Percentiles rank a stretch among this genome's conserved stretches.
These are phyloP conservation scores for Veloboletus limbatus DNA, from an alignment of 1,284 basidiomycete species.

Conservation along the genomic window DNA sequence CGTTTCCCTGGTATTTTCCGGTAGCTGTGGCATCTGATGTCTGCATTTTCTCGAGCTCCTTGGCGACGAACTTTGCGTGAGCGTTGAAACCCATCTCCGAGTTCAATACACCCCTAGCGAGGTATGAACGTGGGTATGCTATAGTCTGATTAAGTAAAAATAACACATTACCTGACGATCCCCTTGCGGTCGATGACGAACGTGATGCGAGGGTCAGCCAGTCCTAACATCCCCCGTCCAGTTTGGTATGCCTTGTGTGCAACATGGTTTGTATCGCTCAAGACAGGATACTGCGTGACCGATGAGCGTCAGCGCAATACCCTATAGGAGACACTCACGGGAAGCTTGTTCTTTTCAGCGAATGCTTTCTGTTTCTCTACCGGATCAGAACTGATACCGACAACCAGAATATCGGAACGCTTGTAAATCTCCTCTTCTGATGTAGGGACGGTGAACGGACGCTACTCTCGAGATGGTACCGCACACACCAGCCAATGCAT, in stretches of 20 bases:
- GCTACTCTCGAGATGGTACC: neutral
- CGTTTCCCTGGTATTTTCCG: neutral
- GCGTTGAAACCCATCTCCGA: constrained; percentile 58
- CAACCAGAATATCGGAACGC: constrained; percentile 56
- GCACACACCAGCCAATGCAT: constrained; percentile 60
- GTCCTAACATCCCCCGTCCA: constrained; percentile 62
- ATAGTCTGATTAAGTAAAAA: neutral
- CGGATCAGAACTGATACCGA: constrained; percentile 71
- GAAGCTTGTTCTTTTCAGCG: constrained; percentile 67
- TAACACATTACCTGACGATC: constrained; percentile 46
- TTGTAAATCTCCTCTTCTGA: constrained; percentile 68
- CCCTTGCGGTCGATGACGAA: constrained; percentile 74
- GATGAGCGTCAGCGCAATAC: neutral
- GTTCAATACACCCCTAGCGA: constrained; percentile 49
- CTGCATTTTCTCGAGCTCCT: constrained; percentile 56
- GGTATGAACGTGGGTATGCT: neutral
- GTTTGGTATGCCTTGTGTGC: constrained; percentile 64
- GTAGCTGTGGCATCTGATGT: constrained; percentile 26
- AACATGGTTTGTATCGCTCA: constrained; percentile 65
- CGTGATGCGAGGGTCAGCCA: constrained; percentile 64
- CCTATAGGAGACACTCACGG: constrained; percentile 39
- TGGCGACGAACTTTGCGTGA: constrained; percentile 66
- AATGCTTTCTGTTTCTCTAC: constrained; percentile 71
- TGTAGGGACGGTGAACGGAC: neutral
- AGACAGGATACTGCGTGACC: constrained; percentile 58